Evolutionary conservation across 2,329 filamentous ascomycete species (phyloP).

Genomic region (Emmonsiellopsis sp.): DNA sequence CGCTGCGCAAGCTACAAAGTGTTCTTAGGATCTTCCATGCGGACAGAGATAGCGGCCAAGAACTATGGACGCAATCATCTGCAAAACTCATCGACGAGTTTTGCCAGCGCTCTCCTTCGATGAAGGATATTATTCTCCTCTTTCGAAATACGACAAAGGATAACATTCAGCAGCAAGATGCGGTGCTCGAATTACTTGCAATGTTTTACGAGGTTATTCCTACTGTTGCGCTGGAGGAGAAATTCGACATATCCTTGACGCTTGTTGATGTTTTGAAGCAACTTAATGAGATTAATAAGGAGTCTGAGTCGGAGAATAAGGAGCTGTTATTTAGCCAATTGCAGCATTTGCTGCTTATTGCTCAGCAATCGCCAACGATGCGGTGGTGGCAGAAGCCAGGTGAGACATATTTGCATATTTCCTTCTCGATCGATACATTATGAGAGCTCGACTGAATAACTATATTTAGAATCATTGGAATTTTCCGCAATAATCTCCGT

Average conservation of each 20-base stretch:
- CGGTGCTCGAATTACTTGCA: conserved; percentile 65
- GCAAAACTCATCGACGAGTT: conserved; percentile 65
- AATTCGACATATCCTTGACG: conserved; percentile 76
- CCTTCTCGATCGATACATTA: conserved; percentile 9
- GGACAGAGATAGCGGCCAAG: conserved; percentile 35
- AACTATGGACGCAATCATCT: conserved; percentile 61
- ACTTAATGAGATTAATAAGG: conserved; percentile 39
- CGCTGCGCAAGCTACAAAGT: conserved; percentile 66
- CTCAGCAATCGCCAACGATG: conserved; percentile 72
- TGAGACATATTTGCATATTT: conserved; percentile 16
- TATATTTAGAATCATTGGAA: conserved; percentile 26
- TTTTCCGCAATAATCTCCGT: conserved; percentile 34
- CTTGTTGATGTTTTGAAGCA: conserved; percentile 60
- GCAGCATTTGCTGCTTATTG: conserved; percentile 72
- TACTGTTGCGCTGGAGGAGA: conserved; percentile 68
- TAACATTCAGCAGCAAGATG: conserved; percentile 67
- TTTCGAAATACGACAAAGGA: conserved; percentile 62
- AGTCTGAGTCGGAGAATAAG: conserved; percentile 39
- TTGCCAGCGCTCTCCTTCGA: conserved; percentile 65
- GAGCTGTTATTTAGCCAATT: conserved; percentile 63
- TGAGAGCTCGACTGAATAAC: conserved; percentile 6
- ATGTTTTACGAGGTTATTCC: conserved; percentile 82
- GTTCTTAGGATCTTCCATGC: conserved; percentile 54
- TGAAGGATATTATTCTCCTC: conserved; percentile 69
- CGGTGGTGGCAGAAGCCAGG: conserved; percentile 76